phyloP scores from a whole-genome alignment of 2,329 filamentous ascomycete species.

The Verticillium isaacii region DNA sequence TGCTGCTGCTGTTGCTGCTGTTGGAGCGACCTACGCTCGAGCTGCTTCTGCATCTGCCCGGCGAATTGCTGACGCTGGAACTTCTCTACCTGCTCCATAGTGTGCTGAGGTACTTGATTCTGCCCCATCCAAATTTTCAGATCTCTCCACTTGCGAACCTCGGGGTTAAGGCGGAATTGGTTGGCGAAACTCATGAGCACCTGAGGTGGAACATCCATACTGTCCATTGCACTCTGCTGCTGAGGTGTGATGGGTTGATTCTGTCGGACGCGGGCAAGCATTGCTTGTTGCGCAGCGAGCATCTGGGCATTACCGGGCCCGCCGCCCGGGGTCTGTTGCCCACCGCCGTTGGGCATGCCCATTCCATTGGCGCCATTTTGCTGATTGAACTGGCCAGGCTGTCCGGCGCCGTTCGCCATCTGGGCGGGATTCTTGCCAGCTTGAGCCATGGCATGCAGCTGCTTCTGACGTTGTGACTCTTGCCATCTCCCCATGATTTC shows the following conservation, averaged over 20 bases:
- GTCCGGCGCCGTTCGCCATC: constrained; percentile 23
- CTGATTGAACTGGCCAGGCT: constrained; percentile 21
- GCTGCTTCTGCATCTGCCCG: constrained; percentile 15
- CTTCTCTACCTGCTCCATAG: constrained; percentile 26
- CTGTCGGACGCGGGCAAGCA: constrained; percentile 16
- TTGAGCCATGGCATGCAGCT: constrained; percentile 25
- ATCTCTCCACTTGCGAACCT: constrained; percentile 45
- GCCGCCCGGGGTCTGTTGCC: constrained; percentile 20
- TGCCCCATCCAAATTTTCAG: constrained; percentile 36
- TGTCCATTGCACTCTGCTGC: constrained; percentile 38
- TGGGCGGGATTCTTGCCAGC: constrained; percentile 14
- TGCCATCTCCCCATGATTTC: constrained; percentile 49
- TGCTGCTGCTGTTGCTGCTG: constrained; percentile 18
- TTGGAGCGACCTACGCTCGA: constrained; percentile 14
- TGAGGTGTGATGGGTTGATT: constrained; percentile 20
- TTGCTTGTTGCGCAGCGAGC: constrained; percentile 19
- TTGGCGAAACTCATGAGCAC: constrained; percentile 24
- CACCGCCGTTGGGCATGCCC: constrained; percentile 21
- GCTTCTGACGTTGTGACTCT: constrained; percentile 27
- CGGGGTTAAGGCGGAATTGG: constrained; percentile 25
- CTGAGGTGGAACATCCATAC: constrained; percentile 38
- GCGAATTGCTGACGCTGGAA: constrained; percentile 16
- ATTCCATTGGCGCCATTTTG: constrained; percentile 17
- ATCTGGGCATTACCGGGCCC: constrained; percentile 17
- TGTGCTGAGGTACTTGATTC: constrained; percentile 26